A percentile compares a stretch with the other conserved stretches of the same genome.
Evolutionary conservation across 495 filamentous ascomycete genomes (phyloP).

Genomic region (Aspergillus saccharolyticus): DNA sequence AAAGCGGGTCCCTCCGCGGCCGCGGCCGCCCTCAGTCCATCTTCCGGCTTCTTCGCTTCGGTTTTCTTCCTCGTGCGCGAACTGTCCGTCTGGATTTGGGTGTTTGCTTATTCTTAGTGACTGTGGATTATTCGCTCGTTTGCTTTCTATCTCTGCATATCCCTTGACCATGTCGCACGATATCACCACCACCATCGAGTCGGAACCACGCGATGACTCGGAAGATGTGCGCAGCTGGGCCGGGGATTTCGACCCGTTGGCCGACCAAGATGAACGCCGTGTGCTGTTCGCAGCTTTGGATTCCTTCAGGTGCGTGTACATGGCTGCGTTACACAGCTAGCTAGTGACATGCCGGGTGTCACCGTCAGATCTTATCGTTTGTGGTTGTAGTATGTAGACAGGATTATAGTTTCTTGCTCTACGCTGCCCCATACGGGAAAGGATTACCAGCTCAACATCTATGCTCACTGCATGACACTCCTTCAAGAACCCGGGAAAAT

Average conservation of each 20-base stretch:
- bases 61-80: background rate
- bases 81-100: background rate
- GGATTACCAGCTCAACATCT: too few species aligned
- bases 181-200: conserved; percentile 13
- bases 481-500: background rate
- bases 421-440: too few species aligned
- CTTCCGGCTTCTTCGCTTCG: background rate
- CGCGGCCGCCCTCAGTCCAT: background rate
- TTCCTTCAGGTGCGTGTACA: conserved; percentile 73
- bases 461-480: too few species aligned
- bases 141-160: background rate
- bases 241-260: conserved; percentile 56
- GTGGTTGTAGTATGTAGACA: background rate
- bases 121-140: background rate
- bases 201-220: conserved; percentile 16
- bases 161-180: background rate
- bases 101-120: background rate
- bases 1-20: conserved; percentile 12
- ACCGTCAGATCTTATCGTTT: background rate
- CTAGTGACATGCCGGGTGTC: background rate
- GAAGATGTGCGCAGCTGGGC: conserved; percentile 44
- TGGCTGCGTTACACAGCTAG: background rate
- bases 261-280: conserved; percentile 67
- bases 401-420: background rate
- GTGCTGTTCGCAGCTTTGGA: conserved; percentile 75